phyloP scores from a whole-genome alignment of 2,329 filamentous ascomycete species.

The Diaporthe sp. region DNA sequence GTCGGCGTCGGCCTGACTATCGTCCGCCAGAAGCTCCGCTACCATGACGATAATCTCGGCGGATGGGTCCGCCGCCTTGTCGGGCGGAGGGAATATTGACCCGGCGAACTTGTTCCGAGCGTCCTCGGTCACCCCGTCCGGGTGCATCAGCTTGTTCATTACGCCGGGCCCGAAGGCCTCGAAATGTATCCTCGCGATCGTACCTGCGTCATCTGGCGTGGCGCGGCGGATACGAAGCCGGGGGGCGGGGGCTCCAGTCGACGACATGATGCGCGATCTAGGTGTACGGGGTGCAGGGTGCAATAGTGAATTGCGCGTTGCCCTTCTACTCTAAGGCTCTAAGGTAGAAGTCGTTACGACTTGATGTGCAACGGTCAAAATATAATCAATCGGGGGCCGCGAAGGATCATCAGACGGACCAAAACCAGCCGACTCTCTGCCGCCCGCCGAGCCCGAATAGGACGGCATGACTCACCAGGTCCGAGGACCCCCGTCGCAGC shows the following conservation, averaged over 20 bases:
- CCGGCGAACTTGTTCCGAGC: slow-evolving; percentile 38
- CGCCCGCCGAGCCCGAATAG: slow-evolving; percentile 12
- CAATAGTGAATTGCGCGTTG: background rate
- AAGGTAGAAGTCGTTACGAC: background rate
- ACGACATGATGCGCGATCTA: slow-evolving; percentile 26
- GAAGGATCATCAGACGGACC: background rate
- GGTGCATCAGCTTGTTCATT: slow-evolving; percentile 45
- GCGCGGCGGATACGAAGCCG: slow-evolving; percentile 28
- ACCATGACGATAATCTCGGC: slow-evolving; percentile 41
- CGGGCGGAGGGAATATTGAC: slow-evolving; percentile 36
- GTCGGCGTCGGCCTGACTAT: background rate
- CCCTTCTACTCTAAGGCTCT: too few relatives aligned
- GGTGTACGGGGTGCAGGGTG: background rate
- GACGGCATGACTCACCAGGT: slow-evolving; percentile 15
- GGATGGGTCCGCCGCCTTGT: background rate
- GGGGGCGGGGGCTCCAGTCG: background rate
- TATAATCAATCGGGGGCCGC: background rate
- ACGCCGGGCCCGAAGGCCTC: slow-evolving; percentile 39
- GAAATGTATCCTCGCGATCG: slow-evolving; percentile 29
- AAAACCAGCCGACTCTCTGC: background rate
- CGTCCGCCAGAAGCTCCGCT: slow-evolving; percentile 44
- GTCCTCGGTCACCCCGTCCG: slow-evolving; percentile 41
- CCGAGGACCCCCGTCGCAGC: background rate
- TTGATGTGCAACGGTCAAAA: background rate
- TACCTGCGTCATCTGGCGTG: slow-evolving; percentile 24